Percentiles rank a stretch among this genome's conserved stretches.
These are phyloP conservation scores for Danielozyma ontarioensis DNA, from an alignment of 805 yeast genomes.

Conservation along the genomic window DNA sequence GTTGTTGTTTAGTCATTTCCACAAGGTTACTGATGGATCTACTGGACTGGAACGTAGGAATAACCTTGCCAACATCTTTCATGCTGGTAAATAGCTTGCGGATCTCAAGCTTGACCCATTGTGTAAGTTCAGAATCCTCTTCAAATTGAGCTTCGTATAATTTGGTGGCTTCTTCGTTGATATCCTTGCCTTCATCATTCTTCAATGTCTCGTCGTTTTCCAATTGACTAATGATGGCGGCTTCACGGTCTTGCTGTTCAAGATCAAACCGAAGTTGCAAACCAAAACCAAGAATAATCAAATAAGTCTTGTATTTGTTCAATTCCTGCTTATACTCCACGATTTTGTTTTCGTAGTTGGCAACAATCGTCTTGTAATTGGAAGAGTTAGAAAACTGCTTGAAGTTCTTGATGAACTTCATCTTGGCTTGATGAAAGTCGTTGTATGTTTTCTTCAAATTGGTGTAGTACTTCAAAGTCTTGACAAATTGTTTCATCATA, in stretches of 20 bases:
- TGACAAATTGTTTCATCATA: slow-evolving; percentile 40
- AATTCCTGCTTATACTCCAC: slow-evolving; percentile 41
- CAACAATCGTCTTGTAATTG: slow-evolving; percentile 31
- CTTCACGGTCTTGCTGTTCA: slow-evolving; percentile 24
- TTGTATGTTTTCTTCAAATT: slow-evolving; percentile 30
- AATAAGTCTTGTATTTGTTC: slow-evolving; percentile 41
- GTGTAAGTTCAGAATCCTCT: slow-evolving; percentile 27
- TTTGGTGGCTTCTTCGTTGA: slow-evolving; percentile 3
- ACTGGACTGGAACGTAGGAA: slow-evolving; percentile 28
- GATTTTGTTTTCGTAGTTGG: slow-evolving; percentile 38
- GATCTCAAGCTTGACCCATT: slow-evolving; percentile 29
- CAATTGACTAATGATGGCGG: background rate
- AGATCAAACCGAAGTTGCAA: slow-evolving; percentile 41
- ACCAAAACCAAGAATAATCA: slow-evolving; percentile 42
- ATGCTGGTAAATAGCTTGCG: slow-evolving; percentile 23
- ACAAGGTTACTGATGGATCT: slow-evolving; percentile 20
- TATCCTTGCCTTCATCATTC: slow-evolving; percentile 3
- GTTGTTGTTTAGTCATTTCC: slow-evolving; percentile 8
- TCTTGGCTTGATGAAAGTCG: slow-evolving; percentile 25
- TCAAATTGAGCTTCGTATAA: slow-evolving; percentile 1
- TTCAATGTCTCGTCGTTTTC: slow-evolving; percentile 2
- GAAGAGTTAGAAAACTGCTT: slow-evolving; percentile 15
- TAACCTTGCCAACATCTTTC: slow-evolving; percentile 27
- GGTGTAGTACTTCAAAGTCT: slow-evolving; percentile 37
- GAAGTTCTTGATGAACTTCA: slow-evolving; percentile 24